Evolutionary conservation across 2,329 filamentous ascomycete species (phyloP).

Genomic region (Colletotrichum musae): DNA sequence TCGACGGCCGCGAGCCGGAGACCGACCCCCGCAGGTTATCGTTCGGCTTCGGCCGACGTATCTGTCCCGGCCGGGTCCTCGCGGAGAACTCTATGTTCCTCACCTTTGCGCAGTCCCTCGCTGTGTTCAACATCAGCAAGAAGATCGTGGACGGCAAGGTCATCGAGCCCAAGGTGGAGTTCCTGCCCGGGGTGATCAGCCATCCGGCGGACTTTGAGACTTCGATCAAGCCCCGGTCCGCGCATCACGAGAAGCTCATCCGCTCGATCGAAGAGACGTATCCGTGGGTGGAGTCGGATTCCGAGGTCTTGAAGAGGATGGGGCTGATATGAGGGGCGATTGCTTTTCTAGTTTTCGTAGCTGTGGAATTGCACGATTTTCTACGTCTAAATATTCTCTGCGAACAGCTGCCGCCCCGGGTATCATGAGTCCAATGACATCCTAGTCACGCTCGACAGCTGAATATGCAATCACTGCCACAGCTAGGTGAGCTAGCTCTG

Average conservation of each 20-base stretch:
- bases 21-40: background rate
- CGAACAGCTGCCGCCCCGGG: too few species aligned
- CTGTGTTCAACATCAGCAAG: conserved; percentile 46
- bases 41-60: conserved; percentile 44
- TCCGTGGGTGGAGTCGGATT: conserved; percentile 11
- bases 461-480: background rate
- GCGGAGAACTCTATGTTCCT: conserved; percentile 44
- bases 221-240: conserved; percentile 7
- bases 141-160: background rate
- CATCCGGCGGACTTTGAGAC: conserved; percentile 2
- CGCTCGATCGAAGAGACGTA: conserved; percentile 9
- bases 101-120: conserved; percentile 57
- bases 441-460: too few species aligned
- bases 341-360: background rate
- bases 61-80: conserved; percentile 42
- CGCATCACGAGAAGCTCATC: conserved; percentile 4
- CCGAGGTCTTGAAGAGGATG: background rate
- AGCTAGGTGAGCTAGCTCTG: background rate
- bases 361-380: background rate
- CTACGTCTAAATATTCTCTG: too few species aligned
- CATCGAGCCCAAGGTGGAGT: background rate
- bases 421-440: too few species aligned
- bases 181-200: conserved; percentile 5
- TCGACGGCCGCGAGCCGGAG: conserved; percentile 1
- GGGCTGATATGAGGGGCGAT: background rate